These are phyloP conservation scores for Neonectria neomacrospora DNA, from an alignment of 2,329 filamentous ascomycete genomes.

Conservation along the genomic window DNA sequence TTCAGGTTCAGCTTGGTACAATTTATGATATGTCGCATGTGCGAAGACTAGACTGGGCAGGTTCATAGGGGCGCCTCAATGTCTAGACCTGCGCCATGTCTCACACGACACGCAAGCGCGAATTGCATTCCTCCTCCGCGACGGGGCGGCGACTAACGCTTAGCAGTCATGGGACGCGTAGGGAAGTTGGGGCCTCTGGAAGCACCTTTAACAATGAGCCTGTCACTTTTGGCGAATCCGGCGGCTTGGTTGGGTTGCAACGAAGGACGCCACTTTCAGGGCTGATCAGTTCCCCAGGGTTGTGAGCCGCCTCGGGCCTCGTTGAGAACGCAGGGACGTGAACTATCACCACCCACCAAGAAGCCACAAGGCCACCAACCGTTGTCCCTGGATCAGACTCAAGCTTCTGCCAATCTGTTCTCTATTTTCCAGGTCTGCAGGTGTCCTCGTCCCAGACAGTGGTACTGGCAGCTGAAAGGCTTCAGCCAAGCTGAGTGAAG, in stretches of 20 bases:
- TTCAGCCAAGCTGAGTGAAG: not conserved
- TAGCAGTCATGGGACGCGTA: not conserved
- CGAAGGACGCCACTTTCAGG: conserved; percentile 28
- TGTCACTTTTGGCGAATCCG: conserved; percentile 19
- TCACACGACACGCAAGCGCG: conserved; percentile 25
- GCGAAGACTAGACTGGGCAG: conserved; percentile 5
- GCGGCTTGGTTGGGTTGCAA: conserved; percentile 31
- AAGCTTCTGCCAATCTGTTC: not conserved
- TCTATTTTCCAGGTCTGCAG: not conserved
- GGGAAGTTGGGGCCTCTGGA: not conserved
- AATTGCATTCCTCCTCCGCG: conserved; percentile 26
- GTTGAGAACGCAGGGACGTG: not conserved
- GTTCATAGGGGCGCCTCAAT: not conserved
- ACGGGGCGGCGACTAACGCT: conserved; percentile 22
- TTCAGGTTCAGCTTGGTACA: not conserved
- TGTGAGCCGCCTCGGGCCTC: not conserved
- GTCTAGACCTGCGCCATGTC: conserved; percentile 41
- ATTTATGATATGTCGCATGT: conserved; percentile 5
- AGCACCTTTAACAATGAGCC: conserved; percentile 6
- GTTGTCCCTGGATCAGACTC: conserved; percentile 5
- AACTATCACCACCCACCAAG: not conserved
- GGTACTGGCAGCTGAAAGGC: not conserved
- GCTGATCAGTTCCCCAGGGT: conserved; percentile 32
- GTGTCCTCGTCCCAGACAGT: not conserved
- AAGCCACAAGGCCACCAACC: conserved; percentile 12